Conservation (phyloP, 2,329 filamentous ascomycete species). For the Kalmusia sp. region DNA sequence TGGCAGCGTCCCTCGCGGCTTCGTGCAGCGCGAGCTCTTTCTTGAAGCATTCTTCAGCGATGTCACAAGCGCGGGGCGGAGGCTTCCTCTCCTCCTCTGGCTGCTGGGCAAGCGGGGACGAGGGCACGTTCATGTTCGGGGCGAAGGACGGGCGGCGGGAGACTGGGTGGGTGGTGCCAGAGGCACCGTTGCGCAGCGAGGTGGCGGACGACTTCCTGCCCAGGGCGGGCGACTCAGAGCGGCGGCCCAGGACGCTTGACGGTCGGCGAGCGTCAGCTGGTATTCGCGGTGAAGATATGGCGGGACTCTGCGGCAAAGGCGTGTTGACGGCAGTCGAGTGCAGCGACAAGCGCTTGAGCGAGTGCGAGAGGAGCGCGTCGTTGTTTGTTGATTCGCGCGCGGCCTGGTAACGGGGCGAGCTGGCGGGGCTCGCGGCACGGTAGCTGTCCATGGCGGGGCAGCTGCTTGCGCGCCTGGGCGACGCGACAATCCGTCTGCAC, state of each 20-base stretch:
- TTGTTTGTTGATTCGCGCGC: slow-evolving; percentile 43
- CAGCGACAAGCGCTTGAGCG: slow-evolving; percentile 47
- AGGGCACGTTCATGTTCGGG: slow-evolving; percentile 48
- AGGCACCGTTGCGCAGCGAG: slow-evolving; percentile 50
- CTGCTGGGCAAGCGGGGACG: slow-evolving; percentile 48
- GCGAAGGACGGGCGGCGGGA: slow-evolving; percentile 54
- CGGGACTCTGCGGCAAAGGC: slow-evolving; percentile 39
- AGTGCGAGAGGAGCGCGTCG: slow-evolving; percentile 39
- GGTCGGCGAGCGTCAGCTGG: slow-evolving; percentile 45
- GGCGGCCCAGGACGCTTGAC: slow-evolving; percentile 51
- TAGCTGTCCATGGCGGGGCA: background rate
- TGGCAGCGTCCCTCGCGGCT: slow-evolving; percentile 41
- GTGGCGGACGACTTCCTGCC: slow-evolving; percentile 17
- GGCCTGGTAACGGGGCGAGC: slow-evolving; percentile 2
- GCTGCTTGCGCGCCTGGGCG: background rate
- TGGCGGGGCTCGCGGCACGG: slow-evolving; percentile 2
- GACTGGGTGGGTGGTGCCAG: slow-evolving; percentile 44
- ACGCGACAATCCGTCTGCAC: slow-evolving; percentile 2
- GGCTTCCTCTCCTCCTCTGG: slow-evolving; percentile 48
- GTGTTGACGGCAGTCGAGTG: slow-evolving; percentile 39
- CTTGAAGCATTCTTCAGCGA: slow-evolving; percentile 73
- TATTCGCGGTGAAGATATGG: slow-evolving; percentile 30
- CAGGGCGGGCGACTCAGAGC: slow-evolving; percentile 52
- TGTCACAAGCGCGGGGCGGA: slow-evolving; percentile 59
- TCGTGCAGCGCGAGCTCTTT: slow-evolving; percentile 72